Evolutionary conservation across 495 filamentous ascomycete species (phyloP).

Genomic region (Trichocladium uniseriatum): DNA sequence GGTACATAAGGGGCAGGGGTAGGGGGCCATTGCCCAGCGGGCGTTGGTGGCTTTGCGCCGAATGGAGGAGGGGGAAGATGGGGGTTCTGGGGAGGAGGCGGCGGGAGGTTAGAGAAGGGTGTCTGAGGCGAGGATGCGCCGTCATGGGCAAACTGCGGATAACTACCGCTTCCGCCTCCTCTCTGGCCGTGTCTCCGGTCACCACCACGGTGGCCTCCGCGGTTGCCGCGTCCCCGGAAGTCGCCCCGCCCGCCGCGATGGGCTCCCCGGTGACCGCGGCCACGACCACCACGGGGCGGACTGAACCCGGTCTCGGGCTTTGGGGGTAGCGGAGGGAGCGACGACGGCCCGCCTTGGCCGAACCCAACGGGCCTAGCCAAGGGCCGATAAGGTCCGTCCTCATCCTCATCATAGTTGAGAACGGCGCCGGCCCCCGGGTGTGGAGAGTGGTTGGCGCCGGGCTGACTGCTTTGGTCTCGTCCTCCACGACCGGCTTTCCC

Average conservation of each 20-base stretch:
- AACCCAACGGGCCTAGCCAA: slow-evolving; percentile 53
- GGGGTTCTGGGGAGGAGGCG: slow-evolving; percentile 5
- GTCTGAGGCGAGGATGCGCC: slow-evolving; percentile 4
- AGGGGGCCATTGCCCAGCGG: slow-evolving; percentile 9
- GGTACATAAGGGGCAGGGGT: slow-evolving; percentile 2
- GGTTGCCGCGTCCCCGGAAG: slow-evolving; percentile 23
- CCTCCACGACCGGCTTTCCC: slow-evolving; percentile 4
- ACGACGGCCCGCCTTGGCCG: slow-evolving; percentile 30
- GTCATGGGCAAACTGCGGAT: slow-evolving; percentile 5
- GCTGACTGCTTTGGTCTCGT: slow-evolving; percentile 12
- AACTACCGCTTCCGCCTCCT: slow-evolving; percentile 1
- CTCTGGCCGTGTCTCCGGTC: slow-evolving; percentile 15
- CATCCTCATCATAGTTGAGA: slow-evolving; percentile 50
- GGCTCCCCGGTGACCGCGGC: slow-evolving; percentile 19
- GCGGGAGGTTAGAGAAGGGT: slow-evolving; percentile 1
- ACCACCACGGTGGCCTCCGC: slow-evolving; percentile 26
- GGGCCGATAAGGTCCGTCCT: slow-evolving; percentile 60
- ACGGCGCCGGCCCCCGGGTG: slow-evolving; percentile 8
- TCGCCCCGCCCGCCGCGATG: slow-evolving; percentile 34
- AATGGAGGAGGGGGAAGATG: slow-evolving; percentile 12
- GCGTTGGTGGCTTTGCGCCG: slow-evolving; percentile 5
- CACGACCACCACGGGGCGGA: slow-evolving; percentile 11
- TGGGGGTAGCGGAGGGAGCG: slow-evolving; percentile 35
- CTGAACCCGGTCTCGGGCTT: slow-evolving; percentile 13
- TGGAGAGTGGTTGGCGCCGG: slow-evolving; percentile 28